These are phyloP conservation scores for Claviceps pusilla DNA, from an alignment of 2,329 filamentous ascomycete genomes.

Conservation along the genomic window DNA sequence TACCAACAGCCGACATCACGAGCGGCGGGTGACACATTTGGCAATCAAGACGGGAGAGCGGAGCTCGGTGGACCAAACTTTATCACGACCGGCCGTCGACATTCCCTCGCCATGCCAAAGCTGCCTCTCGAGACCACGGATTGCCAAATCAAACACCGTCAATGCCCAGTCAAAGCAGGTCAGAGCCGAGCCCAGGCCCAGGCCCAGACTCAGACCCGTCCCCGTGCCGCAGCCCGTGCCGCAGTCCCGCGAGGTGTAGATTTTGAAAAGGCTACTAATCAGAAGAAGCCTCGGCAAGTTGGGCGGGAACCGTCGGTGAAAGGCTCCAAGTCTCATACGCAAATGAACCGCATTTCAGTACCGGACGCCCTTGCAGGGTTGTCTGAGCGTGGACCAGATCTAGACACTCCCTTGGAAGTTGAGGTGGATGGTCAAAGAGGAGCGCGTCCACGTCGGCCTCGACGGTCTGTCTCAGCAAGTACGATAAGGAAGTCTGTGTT, in stretches of 20 bases:
- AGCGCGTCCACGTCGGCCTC: not conserved
- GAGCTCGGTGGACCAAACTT: slow-evolving; percentile 4
- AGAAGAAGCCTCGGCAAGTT: not conserved
- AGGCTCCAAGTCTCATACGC: not conserved
- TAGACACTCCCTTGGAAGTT: not conserved
- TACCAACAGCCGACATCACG: not conserved
- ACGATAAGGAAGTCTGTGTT: not conserved
- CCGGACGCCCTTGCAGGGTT: not conserved
- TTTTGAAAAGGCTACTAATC: not conserved
- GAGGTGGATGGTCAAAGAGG: not conserved
- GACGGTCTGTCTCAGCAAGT: not conserved
- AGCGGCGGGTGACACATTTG: not conserved
- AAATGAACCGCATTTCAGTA: not conserved
- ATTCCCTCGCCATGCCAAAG: slow-evolving; percentile 6
- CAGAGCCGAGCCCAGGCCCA: not conserved
- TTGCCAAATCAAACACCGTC: not conserved
- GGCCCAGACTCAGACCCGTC: no score
- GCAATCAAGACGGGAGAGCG: not conserved
- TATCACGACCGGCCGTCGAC: slow-evolving; percentile 5
- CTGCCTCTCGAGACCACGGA: not conserved
- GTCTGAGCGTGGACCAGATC: not conserved
- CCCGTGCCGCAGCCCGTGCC: no score
- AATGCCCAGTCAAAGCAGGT: not conserved
- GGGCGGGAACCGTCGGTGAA: not conserved
- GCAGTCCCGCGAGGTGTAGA: not conserved